These are phyloP conservation scores for Sporothrix schenckii DNA, from an alignment of 2,329 filamentous ascomycete species.

Conservation along the genomic window DNA sequence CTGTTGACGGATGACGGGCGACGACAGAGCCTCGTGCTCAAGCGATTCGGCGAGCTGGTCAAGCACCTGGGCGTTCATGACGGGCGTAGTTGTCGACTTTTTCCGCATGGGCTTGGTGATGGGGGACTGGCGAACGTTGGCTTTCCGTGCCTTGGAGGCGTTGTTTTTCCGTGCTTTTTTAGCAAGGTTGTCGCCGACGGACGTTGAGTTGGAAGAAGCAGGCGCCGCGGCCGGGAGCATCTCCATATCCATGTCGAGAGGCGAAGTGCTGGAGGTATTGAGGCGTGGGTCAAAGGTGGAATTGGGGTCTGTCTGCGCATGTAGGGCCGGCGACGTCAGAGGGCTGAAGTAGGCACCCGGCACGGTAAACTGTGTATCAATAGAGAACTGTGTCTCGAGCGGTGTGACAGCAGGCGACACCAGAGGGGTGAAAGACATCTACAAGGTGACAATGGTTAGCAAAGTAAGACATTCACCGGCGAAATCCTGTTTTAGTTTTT, in stretches of 20 bases:
- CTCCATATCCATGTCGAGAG: constrained; percentile 60
- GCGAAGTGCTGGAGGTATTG: constrained; percentile 52
- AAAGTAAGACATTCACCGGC: not conserved
- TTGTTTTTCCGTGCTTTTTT: constrained; percentile 59
- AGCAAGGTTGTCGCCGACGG: constrained; percentile 44
- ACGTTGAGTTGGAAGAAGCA: not conserved
- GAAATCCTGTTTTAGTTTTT: too few species aligned
- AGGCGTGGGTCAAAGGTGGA: constrained; percentile 51
- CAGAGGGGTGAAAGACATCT: constrained; percentile 78
- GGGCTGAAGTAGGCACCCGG: constrained; percentile 80
- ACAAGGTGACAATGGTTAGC: constrained; percentile 38
- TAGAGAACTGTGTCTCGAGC: constrained; percentile 69
- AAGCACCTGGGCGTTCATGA: constrained; percentile 59
- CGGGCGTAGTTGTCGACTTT: constrained; percentile 57
- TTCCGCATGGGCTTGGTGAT: constrained; percentile 68
- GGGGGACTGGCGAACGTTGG: constrained; percentile 68
- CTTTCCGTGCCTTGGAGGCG: constrained; percentile 55
- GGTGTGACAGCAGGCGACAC: constrained; percentile 85
- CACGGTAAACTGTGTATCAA: constrained; percentile 62
- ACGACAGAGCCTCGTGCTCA: constrained; percentile 43
- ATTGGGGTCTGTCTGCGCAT: constrained; percentile 65
- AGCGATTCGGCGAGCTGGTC: constrained; percentile 55
- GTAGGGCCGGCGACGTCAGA: constrained; percentile 76
- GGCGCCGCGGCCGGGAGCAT: constrained; percentile 41
- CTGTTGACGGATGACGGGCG: constrained; percentile 42